Percentiles rank a stretch among this genome's conserved stretches.
Conservation (phyloP, 2,329 filamentous ascomycete species). For the Fusarium brevicatenulatum region DNA sequence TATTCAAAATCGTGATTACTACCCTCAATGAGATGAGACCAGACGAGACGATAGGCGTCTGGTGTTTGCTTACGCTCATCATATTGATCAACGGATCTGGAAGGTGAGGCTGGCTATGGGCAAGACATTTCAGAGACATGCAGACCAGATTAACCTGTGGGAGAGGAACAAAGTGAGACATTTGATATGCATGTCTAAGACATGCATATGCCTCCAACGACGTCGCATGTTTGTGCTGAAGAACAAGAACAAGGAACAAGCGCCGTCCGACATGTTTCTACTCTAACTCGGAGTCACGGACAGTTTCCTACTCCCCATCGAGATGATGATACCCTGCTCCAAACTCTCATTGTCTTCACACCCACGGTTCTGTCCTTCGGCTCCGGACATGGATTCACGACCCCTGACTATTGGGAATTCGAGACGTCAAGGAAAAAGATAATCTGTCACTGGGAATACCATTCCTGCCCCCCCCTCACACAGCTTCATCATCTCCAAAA, state of each 20-base stretch:
- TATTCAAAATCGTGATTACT: background rate
- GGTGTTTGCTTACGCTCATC: slow-evolving; percentile 21
- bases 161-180: slow-evolving; percentile 51
- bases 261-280: slow-evolving; percentile 1
- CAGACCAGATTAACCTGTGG: slow-evolving; percentile 49
- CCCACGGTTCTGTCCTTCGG: slow-evolving; percentile 16
- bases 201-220: slow-evolving; percentile 45
- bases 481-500: slow-evolving; percentile 22
- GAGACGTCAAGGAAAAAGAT: slow-evolving; percentile 23
- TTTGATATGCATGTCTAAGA: slow-evolving; percentile 49
- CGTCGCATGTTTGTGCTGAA: slow-evolving; percentile 38
- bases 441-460: slow-evolving; percentile 26
- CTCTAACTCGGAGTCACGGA: slow-evolving; percentile 6
- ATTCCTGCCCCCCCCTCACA: slow-evolving; percentile 12
- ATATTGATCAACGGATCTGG: background rate
- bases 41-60: background rate
- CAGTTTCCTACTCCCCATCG: background rate
- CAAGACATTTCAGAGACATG: slow-evolving; percentile 44
- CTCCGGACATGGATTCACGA: slow-evolving; percentile 10
- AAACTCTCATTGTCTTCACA: background rate
- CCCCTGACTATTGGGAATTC: slow-evolving; percentile 15
- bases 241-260: slow-evolving; percentile 7
- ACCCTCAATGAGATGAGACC: background rate
- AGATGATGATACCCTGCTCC: background rate
- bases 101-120: slow-evolving; percentile 26